These are phyloP conservation scores for Ceratonia siliqua DNA, from an alignment of 306 rosid species.

Conservation along the genomic window DNA sequence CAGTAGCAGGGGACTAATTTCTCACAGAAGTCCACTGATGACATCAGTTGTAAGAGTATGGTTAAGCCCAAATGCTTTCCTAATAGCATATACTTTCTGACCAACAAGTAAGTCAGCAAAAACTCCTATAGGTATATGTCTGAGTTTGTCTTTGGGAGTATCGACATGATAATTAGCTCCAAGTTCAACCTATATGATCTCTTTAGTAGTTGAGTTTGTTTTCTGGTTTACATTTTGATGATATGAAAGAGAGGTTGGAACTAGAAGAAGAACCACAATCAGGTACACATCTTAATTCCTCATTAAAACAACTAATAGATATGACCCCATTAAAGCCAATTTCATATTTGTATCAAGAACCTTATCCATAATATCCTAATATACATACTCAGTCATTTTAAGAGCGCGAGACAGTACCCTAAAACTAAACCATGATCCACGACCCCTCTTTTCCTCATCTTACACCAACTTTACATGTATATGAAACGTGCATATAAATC, in stretches of 20 bases:
- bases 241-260: slow-evolving; percentile 48
- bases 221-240: slow-evolving; percentile 24
- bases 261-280: slow-evolving; percentile 41
- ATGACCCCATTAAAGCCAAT: slow-evolving; percentile 94
- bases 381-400: slow-evolving; percentile 66
- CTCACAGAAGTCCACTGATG: no score
- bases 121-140: no score
- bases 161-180: slow-evolving; percentile 21
- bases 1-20: no score
- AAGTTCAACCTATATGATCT: not conserved
- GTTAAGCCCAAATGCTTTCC: no score
- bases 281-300: slow-evolving; percentile 95
- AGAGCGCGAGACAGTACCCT: slow-evolving; percentile 81
- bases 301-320: slow-evolving; percentile 78
- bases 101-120: no score
- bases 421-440: slow-evolving; percentile 77
- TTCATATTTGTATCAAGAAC: slow-evolving; percentile 76
- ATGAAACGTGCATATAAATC: no score
- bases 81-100: no score
- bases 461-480: no score
- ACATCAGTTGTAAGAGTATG: no score
- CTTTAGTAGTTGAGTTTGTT: slow-evolving; percentile 28
- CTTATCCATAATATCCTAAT: slow-evolving; percentile 86
- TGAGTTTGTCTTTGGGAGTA: no score
- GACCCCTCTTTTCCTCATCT: slow-evolving; percentile 78